Base-by-base conservation (phyloP, 257 asterid species). In the Scutellaria minor region DNA sequence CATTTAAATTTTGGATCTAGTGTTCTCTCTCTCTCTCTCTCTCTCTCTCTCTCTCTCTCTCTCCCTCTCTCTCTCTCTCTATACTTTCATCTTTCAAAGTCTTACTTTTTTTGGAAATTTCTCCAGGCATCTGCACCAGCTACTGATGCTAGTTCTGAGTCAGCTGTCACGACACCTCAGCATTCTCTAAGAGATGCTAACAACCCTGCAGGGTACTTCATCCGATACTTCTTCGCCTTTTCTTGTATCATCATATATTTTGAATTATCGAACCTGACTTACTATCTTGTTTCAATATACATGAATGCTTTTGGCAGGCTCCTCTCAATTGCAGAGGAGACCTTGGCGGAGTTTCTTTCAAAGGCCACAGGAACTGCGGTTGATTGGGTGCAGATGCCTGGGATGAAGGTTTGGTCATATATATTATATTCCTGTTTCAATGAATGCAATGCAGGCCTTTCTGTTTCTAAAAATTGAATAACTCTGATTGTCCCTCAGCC, bases 351-450 rank as follows among this genome's bases (percentile, higher is more conserved):
- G 93, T 91, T 91, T 88, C 94, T 92, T 40, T 88, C 96, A 57
- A 92, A 92, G 93, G 98, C 98, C 80, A 92, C 96, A 56, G 98
- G 98, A 85, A 92, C 96, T 83, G 96, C 98, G 83, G 96, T 92
- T 46, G 96, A 92, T 92, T 92, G 98, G 98, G 96, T 92, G 76
- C 98, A 90, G 88, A 83, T 92, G 96, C 98, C 98, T 84, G 98
- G 98, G 90, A 92, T 92, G 98, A 92, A 92, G 98, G 98, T 92
- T 41, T 76, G 75, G 42, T 55, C 64, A 48, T 64, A 45, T 27
- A 11, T 69, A 45, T 68, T 54, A 20, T 24, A 18, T 60, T 31
- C 40, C 9, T 11, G 3, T 60, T 75, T 42, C 44, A n/a, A 47
- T 42, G 9, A 50, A 5, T 51, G 41, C 35, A 27, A 27, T 9